These are phyloP conservation scores for Cochliopodium minus DNA, from an alignment of 208 protist species.

Conservation along the genomic window DNA sequence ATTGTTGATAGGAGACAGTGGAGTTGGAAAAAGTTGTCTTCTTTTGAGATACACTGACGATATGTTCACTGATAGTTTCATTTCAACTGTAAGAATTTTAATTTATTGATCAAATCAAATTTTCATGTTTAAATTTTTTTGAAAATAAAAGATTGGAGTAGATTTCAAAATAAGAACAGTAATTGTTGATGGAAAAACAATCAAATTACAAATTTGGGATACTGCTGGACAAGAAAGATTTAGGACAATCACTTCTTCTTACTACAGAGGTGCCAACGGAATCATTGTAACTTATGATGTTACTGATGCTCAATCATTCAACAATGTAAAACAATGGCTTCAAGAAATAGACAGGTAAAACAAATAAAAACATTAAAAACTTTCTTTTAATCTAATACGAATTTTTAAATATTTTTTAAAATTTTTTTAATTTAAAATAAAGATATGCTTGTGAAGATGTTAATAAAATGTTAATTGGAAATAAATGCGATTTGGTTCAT, in stretches of 20 bases:
- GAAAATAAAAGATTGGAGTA: conserved; percentile 68
- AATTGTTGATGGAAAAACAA: conserved; percentile 43
- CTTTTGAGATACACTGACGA: neutral
- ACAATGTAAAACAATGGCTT: conserved; percentile 53
- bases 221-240: conserved; percentile 61
- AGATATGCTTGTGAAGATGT: too few species aligned
- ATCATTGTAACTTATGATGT: conserved; percentile 71
- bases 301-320: conserved; percentile 45
- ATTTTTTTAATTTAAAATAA: too few species aligned
- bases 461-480: too few species aligned
- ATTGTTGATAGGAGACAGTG: neutral
- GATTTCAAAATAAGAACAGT: conserved; percentile 65
- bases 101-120: too few species aligned
- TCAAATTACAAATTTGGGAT: conserved; percentile 78
- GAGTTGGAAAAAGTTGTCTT: conserved; percentile 6
- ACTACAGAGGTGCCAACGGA: conserved; percentile 67
- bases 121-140: too few species aligned
- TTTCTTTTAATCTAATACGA: too few species aligned
- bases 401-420: too few species aligned
- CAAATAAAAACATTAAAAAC: too few species aligned
- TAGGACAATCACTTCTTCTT: conserved; percentile 65
- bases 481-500: too few species aligned
- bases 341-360: conserved; percentile 53
- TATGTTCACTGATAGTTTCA: neutral
- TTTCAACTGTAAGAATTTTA: neutral